Percentiles rank a stretch among this genome's conserved stretches.
These are phyloP conservation scores for Capsicum rhomboideum DNA, from an alignment of 257 asterid genomes.

Conservation along the genomic window DNA sequence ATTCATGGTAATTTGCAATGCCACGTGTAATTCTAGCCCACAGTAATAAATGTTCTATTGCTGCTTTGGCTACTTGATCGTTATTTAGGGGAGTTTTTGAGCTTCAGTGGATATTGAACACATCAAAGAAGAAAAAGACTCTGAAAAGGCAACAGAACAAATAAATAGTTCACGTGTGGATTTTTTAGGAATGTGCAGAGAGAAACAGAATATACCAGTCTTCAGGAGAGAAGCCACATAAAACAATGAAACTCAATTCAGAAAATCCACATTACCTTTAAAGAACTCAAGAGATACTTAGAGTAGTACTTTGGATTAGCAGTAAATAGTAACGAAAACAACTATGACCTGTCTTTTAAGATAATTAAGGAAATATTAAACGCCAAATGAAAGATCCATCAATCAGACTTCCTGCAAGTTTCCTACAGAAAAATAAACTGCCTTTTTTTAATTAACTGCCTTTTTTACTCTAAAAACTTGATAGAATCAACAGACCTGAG, in stretches of 20 bases:
- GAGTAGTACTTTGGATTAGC: not conserved
- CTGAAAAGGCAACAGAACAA: not conserved
- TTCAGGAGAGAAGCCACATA: not conserved
- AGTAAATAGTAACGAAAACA: not conserved
- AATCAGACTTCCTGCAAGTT: not conserved
- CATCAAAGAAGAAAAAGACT: not conserved
- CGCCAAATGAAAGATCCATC: not conserved
- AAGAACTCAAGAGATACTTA: not conserved
- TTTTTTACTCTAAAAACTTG: not conserved
- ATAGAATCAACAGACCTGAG: not conserved
- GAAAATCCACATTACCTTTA: not conserved
- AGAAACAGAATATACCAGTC: not conserved
- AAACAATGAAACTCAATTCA: not conserved
- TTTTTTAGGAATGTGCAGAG: not conserved
- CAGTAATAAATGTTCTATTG: not conserved
- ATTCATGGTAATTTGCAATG: not conserved
- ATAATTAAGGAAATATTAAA: not conserved
- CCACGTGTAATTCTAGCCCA: not conserved
- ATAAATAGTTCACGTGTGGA: not conserved
- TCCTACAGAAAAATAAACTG: not conserved
- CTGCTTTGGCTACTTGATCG: not conserved
- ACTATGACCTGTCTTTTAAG: not conserved
- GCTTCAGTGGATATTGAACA: not conserved
- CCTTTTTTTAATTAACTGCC: not conserved
- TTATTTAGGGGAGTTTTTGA: not conserved